Base-by-base conservation (phyloP, 2,329 filamentous ascomycete species). In the Monosporascus cannonballus region DNA sequence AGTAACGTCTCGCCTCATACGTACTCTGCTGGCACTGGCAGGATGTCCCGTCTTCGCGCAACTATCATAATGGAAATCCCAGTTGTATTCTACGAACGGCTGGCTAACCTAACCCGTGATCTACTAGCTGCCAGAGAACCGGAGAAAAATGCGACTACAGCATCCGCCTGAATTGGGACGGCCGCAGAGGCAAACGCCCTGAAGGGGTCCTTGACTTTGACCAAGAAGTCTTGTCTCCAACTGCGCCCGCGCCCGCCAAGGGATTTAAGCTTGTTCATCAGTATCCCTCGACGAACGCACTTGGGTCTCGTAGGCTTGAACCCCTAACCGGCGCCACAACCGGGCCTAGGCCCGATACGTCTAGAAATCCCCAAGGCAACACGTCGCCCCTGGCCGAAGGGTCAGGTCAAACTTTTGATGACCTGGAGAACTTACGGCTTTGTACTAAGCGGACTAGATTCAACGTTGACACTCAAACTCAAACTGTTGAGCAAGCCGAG, bases 121-220 rank as follows among this genome's bases (percentile, higher is more conserved):
- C 25, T 45, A 51, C 56, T 57, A 77, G 75, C 64, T 93, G 89
- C 69, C 77, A 84, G 61, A 83, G 83, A 56, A 83, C 85, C 57
- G 84, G 84, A 55, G 87, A 90, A 65, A 73, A 74, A 47, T 94
- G 89, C 72, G 89, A 94, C 69, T 93, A 92, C 67, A 89, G 83
- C 62, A 88, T 93, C 61, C 80, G 87, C 34, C 73, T 93, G 58
- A 92, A 92, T 62, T 93, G 89, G 89, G 85, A 87, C 55, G 87
- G 88, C 4, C 80, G 88, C 52, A 77, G 79, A 48, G 86, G 82
- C 65, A 83, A 80, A 69, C 78, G 77, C 56, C 71, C 71, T 49
- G 71, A 76, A 59, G 63, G 73, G 45, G 54, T 64, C 18, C 55
- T 65, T 22, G 61, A 66, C 49, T 61, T 65, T 53, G 50, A 57